Evolutionary conservation across 2,329 filamentous ascomycete genomes (phyloP), one percentile per base, ranked within the genome.

Genomic region (Aspergillus latus): DNA sequence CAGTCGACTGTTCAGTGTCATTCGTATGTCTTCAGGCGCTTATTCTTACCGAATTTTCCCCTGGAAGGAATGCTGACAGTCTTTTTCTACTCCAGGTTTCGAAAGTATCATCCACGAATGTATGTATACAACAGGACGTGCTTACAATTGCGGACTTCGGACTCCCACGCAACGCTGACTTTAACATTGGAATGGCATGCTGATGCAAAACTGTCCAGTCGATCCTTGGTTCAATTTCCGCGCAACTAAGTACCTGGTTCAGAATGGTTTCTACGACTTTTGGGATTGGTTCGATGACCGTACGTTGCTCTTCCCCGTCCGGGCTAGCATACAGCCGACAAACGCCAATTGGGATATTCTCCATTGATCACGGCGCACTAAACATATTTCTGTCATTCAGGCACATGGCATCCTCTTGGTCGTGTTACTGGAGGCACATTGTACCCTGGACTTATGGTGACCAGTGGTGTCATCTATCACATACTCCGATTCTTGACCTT

Each of bases 241-340:
- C 76, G 94, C 94, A 64, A 97, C 94, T 55, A 97, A 97, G 78
- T 97, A 99, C 72, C 85, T 99, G 54, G 90, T 99, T 54, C 85
- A 93, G 72, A 86, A 99, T 86, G 94, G 94, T 68, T 97, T 99
- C 80, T 95, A 96, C 77, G 92, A 89, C 76, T 99, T 99, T 75
- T 99, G 94, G 94, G 93, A 99, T 76, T 99, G 94, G 94, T 99
- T 99, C 72, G 94, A 99, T 77, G 94, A 99, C 81, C 88, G 94
- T 88, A 81, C 62, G 84, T 73, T 54, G 30, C 49, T 39, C 58
- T 54, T 54, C 49, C 55, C 50, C 37, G 56, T 45, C 28, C 2
- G n/a, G 32, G 2, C 44, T 42, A 30, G 21, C 28, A 21, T 21
- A n/a, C 47, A 21, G 28, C 30, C 21, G 9, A 26, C 39, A 16